Evolutionary conservation across 202 grass and related monocot species (phyloP), one percentile per base, ranked within the genome.

Genomic region (Schoenoplectus triqueter): DNA sequence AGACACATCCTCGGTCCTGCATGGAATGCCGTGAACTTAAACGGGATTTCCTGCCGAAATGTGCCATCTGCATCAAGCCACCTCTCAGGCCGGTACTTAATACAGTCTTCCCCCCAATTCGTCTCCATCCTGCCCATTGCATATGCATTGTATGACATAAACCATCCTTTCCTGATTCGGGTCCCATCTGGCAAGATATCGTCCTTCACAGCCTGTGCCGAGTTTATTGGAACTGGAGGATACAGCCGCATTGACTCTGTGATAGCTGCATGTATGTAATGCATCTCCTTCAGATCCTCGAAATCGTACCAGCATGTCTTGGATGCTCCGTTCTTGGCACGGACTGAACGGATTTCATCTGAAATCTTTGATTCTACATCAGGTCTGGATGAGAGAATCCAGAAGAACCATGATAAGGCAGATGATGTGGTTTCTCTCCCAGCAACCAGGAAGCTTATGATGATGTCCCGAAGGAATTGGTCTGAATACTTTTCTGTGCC

Each of bases 191-290:
- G 94, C 46, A 97, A 64, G 2, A 92, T 82, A 64, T 97, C 92
- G 80, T 91, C 90, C 0, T 52, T 40, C 48, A 69, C 14, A 81
- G 88, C 85, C 18, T 41, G 7, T 7, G 86, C 49, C 1, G 75
- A 2, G 85, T 93, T 87, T 2, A 90, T 0, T 7, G 95, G 89
- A 50, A 93, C 90, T 52, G 95, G 92, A 42, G 89, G 92, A 85
- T 93, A 94, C 13, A 94, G 67, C 41, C 95, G 86, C 92, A 97
- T 97, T 6, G 90, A 92, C 82, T 97, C 95, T 19, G 95, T 88
- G 69, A 97, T 81, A 13, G 89, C 89, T 8, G 92, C 92, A 72
- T 94, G 92, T 44, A 94, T 74, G 87, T 94, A 93, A 55, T 97
- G 84, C 92, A 94, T 93, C 86, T 93, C 92, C 11, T 91, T 85